Evolutionary conservation across 192 early-diverging fungal genomes (phyloP), one percentile per base, ranked within the genome.

Genomic region (Umbelopsis ramanniana): DNA sequence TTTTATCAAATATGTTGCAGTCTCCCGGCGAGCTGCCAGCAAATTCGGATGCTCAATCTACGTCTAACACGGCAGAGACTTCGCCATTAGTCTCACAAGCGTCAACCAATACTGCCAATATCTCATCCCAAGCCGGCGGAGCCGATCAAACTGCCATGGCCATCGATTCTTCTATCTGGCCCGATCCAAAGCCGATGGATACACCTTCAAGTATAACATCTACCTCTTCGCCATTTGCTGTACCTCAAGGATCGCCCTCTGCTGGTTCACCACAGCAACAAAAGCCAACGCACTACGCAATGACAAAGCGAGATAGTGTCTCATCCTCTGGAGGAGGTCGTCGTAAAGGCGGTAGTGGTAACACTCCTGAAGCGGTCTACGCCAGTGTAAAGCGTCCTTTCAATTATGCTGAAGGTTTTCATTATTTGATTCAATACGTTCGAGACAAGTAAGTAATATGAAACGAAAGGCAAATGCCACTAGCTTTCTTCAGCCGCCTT

Each of bases 341-440:
- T 26, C 46, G 74, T 29, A 70, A 63, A 71, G 46, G 37, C 9
- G 68, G 63, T 21, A 52, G 26, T 24, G 69, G 68, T 0, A 80
- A 84, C 45, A 84, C 85, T 15, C 83, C 89, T 7, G 79, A 86
- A 57, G 90, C 88, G 71, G 93, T 95, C 15, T 98, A 98, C 81
- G 84, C 86, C 33, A 84, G 83, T 57, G 93, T 96, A 15, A 83
- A 84, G 37, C 86, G 90, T 71, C 95, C 96, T 17, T 94, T 95
- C 81, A 91, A 94, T 72, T 96, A 98, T 86, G 89, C 90, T 14
- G 94, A 94, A 76, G 96, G 96, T 7, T 98, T 94, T 82, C 96
- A 97, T 77, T 96, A 91, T 74, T 84, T 96, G 47, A 90, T 98
- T 67, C 84, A 87, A 29, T 90, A 94, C 74, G 91, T 96, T 52